Conservation (phyloP, 2,329 filamentous ascomycete genomes). For the Aspergillus nomiae region DNA sequence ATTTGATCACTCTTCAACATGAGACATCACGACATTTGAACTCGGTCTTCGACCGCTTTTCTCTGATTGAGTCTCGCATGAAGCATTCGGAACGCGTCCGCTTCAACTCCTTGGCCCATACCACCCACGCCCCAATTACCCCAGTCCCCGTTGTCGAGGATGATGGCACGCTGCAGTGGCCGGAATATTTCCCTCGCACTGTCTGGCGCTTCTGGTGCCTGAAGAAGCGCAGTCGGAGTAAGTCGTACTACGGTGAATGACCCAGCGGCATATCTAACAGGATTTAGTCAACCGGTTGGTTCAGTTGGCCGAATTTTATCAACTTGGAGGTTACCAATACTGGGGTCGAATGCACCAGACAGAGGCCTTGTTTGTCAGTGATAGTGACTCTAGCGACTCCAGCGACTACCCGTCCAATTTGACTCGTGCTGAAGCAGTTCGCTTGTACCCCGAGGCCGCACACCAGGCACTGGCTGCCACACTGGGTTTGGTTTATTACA, state of each 20-base stretch:
- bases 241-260: slow-evolving; percentile 23
- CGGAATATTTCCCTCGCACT: slow-evolving; percentile 40
- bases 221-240: slow-evolving; percentile 43
- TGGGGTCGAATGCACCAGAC: slow-evolving; percentile 40
- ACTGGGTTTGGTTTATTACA: slow-evolving; percentile 43
- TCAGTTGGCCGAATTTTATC: slow-evolving; percentile 44
- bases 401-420: slow-evolving; percentile 39
- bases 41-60: slow-evolving; percentile 31
- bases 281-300: slow-evolving; percentile 40
- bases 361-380: slow-evolving; percentile 29
- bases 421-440: slow-evolving; percentile 38
- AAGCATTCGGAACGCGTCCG: slow-evolving; percentile 39
- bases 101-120: slow-evolving; percentile 44
- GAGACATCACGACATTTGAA: slow-evolving; percentile 35
- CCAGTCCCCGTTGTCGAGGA: slow-evolving; percentile 37
- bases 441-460: slow-evolving; percentile 40
- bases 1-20: slow-evolving; percentile 37
- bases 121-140: slow-evolving; percentile 40
- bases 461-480: slow-evolving; percentile 44
- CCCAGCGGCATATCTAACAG: slow-evolving; percentile 10
- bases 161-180: slow-evolving; percentile 39
- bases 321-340: slow-evolving; percentile 42
- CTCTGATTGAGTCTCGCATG: slow-evolving; percentile 36
- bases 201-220: slow-evolving; percentile 47
- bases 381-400: slow-evolving; percentile 43